Evolutionary conservation across 163 green algal genomes (phyloP).

Genomic region (Chlamydomonas reinhardtii): DNA sequence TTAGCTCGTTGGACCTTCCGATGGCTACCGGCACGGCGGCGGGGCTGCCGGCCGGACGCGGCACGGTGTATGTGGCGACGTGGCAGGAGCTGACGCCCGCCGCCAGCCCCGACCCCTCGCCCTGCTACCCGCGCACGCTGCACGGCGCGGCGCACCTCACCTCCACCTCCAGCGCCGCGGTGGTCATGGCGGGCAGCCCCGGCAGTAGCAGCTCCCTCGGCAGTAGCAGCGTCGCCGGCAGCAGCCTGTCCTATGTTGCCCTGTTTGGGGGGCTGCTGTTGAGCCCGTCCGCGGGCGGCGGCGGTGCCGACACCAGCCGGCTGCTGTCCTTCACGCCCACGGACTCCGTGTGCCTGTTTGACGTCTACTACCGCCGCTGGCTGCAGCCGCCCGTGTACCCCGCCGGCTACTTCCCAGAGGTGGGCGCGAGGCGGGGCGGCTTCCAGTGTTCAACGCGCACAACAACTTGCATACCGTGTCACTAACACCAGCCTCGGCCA

Average conservation of each 20-base stretch:
- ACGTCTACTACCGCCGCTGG: constrained; percentile 4
- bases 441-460: too few species aligned
- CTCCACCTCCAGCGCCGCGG: neutral
- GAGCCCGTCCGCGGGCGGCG: neutral
- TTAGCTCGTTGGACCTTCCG: neutral
- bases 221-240: too few species aligned
- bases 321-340: neutral
- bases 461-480: too few species aligned
- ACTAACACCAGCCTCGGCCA: too few species aligned
- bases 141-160: constrained; percentile 14
- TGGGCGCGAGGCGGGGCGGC: too few species aligned
- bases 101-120: neutral
- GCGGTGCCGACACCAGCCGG: neutral
- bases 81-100: constrained; percentile 6
- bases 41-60: neutral
- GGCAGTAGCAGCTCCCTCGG: neutral
- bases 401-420: neutral
- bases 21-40: neutral
- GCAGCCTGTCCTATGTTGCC: neutral
- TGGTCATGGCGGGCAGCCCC: neutral
- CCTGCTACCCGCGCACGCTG: constrained; percentile 29
- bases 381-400: constrained; percentile 1
- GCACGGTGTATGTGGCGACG: neutral
- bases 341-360: constrained; percentile 20
- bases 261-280: constrained; percentile 16